A percentile compares a stretch with the other conserved stretches of the same genome.
These are phyloP conservation scores for Moniliophthora roreri DNA, from an alignment of 1,284 basidiomycete species.

Conservation along the genomic window DNA sequence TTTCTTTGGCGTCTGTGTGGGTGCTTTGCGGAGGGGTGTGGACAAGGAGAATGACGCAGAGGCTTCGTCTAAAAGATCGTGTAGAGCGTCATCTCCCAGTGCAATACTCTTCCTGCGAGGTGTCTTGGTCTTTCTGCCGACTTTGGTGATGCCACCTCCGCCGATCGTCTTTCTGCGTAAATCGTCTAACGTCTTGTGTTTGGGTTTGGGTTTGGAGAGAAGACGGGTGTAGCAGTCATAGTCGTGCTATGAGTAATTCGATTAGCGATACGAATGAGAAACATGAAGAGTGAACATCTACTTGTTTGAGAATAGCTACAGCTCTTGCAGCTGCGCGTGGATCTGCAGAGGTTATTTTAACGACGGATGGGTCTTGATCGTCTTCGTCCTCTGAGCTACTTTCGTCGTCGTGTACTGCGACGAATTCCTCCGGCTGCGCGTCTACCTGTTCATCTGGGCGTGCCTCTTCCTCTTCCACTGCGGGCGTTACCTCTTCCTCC, in stretches of 20 bases:
- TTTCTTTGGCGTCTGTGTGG: slow-evolving; percentile 3
- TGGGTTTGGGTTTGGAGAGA: background rate
- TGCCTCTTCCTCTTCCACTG: background rate
- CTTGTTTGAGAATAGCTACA: slow-evolving; percentile 87
- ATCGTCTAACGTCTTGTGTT: slow-evolving; percentile 23
- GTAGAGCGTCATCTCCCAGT: too few species aligned
- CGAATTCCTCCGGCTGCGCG: too few species aligned
- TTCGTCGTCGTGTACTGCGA: slow-evolving; percentile 16
- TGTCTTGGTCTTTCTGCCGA: too few species aligned
- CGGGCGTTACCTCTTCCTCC: slow-evolving; percentile 2
- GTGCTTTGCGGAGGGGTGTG: background rate
- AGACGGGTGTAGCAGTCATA: slow-evolving; percentile 70
- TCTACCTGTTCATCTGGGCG: slow-evolving; percentile 12
- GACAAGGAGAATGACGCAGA: background rate
- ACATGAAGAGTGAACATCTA: slow-evolving; percentile 29
- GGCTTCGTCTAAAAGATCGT: background rate
- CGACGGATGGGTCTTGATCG: slow-evolving; percentile 42
- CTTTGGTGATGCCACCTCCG: slow-evolving; percentile 9
- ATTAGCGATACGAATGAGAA: slow-evolving; percentile 9
- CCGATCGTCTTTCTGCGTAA: slow-evolving; percentile 12
- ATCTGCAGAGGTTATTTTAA: slow-evolving; percentile 82
- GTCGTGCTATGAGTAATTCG: slow-evolving; percentile 58
- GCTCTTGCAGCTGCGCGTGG: slow-evolving; percentile 83
- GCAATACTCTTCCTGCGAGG: too few species aligned
- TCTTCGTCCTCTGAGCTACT: slow-evolving; percentile 23